These are phyloP conservation scores for Paraleonurus japonicus DNA, from an alignment of 257 asterid species.

Conservation along the genomic window DNA sequence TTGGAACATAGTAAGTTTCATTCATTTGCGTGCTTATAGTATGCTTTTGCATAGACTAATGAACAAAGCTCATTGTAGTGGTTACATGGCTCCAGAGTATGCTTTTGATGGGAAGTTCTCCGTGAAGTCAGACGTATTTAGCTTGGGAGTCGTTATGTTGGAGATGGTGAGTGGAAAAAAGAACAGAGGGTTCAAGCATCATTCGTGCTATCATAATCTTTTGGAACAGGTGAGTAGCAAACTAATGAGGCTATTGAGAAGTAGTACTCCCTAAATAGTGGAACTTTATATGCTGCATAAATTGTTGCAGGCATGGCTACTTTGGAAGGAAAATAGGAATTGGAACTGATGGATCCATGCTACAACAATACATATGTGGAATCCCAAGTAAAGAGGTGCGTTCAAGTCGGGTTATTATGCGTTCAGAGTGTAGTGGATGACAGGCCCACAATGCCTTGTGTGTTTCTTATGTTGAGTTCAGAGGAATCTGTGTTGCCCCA, in stretches of 20 bases:
- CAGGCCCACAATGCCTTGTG: constrained; percentile 25
- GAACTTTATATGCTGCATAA: not conserved
- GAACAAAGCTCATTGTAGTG: not conserved
- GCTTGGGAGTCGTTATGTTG: not conserved
- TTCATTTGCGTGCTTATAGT: not conserved
- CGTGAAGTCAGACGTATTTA: not conserved
- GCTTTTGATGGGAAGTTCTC: not conserved
- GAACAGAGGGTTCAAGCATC: constrained; percentile 16
- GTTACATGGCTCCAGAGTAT: not conserved
- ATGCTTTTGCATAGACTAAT: not conserved
- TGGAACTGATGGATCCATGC: constrained; percentile 31
- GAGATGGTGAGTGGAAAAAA: not conserved
- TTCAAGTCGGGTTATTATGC: constrained; percentile 28
- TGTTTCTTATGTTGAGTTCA: too few species aligned
- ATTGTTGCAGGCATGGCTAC: constrained; percentile 21
- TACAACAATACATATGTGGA: constrained; percentile 9
- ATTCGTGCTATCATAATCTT: constrained; percentile 4
- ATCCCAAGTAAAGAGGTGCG: constrained; percentile 26
- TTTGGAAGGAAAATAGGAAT: constrained; percentile 20
- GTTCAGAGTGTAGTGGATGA: constrained; percentile 26
- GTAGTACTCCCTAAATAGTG: too few species aligned
- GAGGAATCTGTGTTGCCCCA: too few species aligned
- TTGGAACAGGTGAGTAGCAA: constrained; percentile 13
- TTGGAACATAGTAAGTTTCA: not conserved
- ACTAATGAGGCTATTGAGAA: too few species aligned